Conservation (phyloP, 2,329 filamentous ascomycete species). For the Cordyceps sp. region DNA sequence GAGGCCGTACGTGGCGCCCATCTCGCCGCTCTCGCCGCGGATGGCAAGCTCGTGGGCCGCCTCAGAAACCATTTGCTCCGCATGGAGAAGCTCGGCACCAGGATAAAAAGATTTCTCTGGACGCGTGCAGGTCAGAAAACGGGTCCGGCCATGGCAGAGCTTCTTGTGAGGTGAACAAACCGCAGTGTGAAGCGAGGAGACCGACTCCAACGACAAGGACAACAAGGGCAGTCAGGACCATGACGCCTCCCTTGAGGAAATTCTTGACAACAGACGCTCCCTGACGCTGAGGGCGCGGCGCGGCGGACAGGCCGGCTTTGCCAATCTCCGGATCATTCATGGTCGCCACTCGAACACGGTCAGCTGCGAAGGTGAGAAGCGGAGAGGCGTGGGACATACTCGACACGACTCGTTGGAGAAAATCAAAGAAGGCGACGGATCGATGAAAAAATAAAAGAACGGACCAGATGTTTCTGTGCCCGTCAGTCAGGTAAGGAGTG, state of each 20-base stretch:
- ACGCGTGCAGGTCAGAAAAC: neutral
- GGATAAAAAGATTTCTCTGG: neutral
- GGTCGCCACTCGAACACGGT: no score
- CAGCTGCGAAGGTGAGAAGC: no score
- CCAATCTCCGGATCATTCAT: no score
- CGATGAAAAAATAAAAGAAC: no score
- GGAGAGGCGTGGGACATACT: no score
- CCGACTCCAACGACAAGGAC: neutral
- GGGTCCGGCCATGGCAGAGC: neutral
- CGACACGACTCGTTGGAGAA: no score
- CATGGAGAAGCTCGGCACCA: constrained; percentile 5
- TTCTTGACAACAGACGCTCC: no score
- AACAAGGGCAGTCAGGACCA: neutral
- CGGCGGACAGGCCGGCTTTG: no score
- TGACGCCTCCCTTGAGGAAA: neutral
- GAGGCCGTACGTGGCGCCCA: constrained; percentile 2
- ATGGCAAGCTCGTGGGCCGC: constrained; percentile 8
- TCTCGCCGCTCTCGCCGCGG: constrained; percentile 7
- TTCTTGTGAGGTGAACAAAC: neutral
- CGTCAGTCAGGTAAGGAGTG: no score
- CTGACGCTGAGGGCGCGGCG: no score
- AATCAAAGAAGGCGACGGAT: no score
- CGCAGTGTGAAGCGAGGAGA: neutral
- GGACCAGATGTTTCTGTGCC: no score
- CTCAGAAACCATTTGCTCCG: constrained; percentile 5